Evolutionary conservation across 768 basidiomycete genomes (phyloP), one percentile per base, ranked within the genome.

Genomic region (Trametes coccinea): DNA sequence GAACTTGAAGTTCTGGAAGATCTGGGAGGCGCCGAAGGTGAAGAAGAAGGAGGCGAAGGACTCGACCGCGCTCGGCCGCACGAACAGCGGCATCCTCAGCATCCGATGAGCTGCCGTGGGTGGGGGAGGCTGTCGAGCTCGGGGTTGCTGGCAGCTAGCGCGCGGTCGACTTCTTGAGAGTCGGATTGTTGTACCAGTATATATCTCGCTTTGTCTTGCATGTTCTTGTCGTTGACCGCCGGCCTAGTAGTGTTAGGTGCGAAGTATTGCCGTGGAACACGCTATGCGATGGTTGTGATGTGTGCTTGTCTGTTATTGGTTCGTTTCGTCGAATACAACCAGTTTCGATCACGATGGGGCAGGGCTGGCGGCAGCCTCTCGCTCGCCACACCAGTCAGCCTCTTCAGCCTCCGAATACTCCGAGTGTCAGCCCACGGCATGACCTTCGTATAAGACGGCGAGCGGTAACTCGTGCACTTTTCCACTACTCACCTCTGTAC

Each of bases 1-100:
- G 79, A 95, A 95, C 70, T 79, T 98, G 69, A 98, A 98, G 79
- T 96, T 96, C 76, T 96, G 95, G 95, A 84, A 86, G 60, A 81
- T 93, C 41, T 92, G 91, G 91, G 90, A 92, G 51, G 73, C 80
- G 44, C 79, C 76, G 8, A 77, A 75, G 64, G 78, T 70, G 69
- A 87, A 82, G 77, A 85, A 84, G 76, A 79, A 79, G 45, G 76
- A 78, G 44, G 74, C 71, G 33, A 72, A 66, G 70, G 74, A 73
- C 16, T 77, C 77, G 17, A 49, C 63, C 22, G 37, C 58, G 43
- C 63, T 60, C 68, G 66, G 65, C 58, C 69, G 68, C 51, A 70
- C 71, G 41, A 53, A 60, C 46, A 67, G 64, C 31, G 64, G 65
- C 17, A 72, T 72, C 54, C 52, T 72, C 52, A 65, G 62, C 49